These are phyloP conservation scores for Colletotrichum paranaense DNA, from an alignment of 2,329 filamentous ascomycete species.

Conservation along the genomic window DNA sequence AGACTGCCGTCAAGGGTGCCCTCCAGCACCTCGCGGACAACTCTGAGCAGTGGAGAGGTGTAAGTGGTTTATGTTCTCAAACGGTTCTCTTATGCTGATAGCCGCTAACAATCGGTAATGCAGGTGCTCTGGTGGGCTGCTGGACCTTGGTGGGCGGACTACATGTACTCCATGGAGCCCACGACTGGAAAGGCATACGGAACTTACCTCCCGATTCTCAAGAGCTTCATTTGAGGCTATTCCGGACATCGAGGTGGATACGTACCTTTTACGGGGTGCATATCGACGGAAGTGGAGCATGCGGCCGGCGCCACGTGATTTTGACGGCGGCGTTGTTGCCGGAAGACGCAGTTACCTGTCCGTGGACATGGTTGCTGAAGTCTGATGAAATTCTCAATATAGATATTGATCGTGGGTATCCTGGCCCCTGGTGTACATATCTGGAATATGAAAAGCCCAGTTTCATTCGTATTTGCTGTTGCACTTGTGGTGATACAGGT, in stretches of 20 bases:
- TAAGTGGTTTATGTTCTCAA: background rate
- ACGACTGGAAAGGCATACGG: slow-evolving; percentile 49
- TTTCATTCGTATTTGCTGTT: background rate
- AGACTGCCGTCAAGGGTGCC: slow-evolving; percentile 58
- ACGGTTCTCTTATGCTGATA: background rate
- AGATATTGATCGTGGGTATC: slow-evolving; percentile 11
- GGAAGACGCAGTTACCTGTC: background rate
- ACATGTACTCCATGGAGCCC: slow-evolving; percentile 53
- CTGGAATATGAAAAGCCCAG: slow-evolving; percentile 9
- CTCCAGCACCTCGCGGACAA: slow-evolving; percentile 60
- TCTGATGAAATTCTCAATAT: slow-evolving; percentile 5
- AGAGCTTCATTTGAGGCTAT: slow-evolving; percentile 22
- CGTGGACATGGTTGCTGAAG: background rate
- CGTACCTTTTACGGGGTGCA: background rate
- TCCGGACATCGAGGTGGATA: background rate
- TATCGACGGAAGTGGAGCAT: background rate
- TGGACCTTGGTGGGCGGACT: slow-evolving; percentile 64
- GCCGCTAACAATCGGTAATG: background rate
- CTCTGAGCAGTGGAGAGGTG: slow-evolving; percentile 62
- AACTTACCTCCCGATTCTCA: slow-evolving; percentile 34
- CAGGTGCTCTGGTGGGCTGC: slow-evolving; percentile 61
- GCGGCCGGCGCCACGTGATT: background rate
- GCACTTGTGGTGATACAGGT: background rate
- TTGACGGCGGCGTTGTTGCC: background rate
- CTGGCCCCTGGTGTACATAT: slow-evolving; percentile 19